Percentiles rank a stretch among this genome's conserved stretches.
These are phyloP conservation scores for Solanum piurae DNA, from an alignment of 257 asterid genomes.

Conservation along the genomic window DNA sequence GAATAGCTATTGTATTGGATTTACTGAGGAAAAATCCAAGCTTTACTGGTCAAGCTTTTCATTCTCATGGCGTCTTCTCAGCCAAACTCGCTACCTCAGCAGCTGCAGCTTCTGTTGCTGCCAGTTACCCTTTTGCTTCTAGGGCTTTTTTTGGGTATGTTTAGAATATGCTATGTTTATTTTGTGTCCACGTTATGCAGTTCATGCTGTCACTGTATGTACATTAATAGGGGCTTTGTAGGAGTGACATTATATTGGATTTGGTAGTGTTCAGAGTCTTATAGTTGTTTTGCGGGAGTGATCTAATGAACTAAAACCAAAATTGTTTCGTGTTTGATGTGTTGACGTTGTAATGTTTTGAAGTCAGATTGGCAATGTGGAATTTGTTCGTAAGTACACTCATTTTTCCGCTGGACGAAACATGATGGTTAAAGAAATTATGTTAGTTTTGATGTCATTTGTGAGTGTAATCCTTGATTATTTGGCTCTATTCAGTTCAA, in stretches of 20 bases:
- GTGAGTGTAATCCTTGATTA: not conserved
- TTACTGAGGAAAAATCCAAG: constrained; percentile 41
- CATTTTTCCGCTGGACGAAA: not conserved
- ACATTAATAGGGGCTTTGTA: not conserved
- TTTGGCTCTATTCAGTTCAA: not conserved
- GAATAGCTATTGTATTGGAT: constrained; percentile 39
- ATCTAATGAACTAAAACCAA: not conserved
- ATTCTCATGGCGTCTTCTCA: constrained; percentile 35
- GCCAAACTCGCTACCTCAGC: constrained; percentile 32
- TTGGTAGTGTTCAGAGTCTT: not conserved
- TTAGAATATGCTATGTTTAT: not conserved
- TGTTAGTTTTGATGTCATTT: not conserved
- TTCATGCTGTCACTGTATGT: not conserved
- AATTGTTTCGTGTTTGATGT: not conserved
- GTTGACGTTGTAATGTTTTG: not conserved
- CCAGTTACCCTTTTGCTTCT: constrained; percentile 46
- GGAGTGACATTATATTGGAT: not conserved
- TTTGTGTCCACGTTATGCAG: not conserved
- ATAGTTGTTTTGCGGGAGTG: not conserved
- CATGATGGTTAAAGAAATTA: not conserved
- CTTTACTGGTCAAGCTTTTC: constrained; percentile 25
- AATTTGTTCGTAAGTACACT: not conserved
- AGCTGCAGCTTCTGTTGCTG: constrained; percentile 29
- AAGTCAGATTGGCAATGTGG: not conserved
- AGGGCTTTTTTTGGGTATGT: constrained; percentile 44